Percentiles rank a stretch among this genome's conserved stretches.
Evolutionary conservation across 2,329 filamentous ascomycete species (phyloP).

Genomic region (Cladosporium phlei): DNA sequence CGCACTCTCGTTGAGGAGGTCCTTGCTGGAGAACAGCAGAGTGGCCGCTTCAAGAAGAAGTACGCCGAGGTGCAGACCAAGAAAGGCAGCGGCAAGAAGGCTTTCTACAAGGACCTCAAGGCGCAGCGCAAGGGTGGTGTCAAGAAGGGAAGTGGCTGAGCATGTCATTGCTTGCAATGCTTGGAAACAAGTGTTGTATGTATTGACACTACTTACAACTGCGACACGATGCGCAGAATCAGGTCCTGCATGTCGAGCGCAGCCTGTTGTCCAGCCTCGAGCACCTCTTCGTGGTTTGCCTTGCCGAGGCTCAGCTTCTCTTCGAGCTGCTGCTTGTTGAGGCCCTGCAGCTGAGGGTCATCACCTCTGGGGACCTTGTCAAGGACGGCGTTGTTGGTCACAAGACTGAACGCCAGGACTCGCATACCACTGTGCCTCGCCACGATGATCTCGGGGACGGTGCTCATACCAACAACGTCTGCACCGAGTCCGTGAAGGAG

Average conservation of each 20-base stretch:
- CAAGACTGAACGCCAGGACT: slow-evolving; percentile 61
- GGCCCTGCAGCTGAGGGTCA: slow-evolving; percentile 48
- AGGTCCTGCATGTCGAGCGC: slow-evolving; percentile 58
- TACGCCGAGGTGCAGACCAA: slow-evolving; percentile 77
- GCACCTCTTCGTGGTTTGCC: slow-evolving; percentile 61
- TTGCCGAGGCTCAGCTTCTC: slow-evolving; percentile 54
- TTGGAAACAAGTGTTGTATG: slow-evolving; percentile 9
- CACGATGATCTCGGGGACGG: slow-evolving; percentile 63
- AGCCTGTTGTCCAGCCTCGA: slow-evolving; percentile 56
- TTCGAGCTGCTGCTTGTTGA: slow-evolving; percentile 49
- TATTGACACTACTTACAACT: slow-evolving; percentile 29
- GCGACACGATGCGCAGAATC: slow-evolving; percentile 43
- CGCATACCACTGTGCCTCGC: slow-evolving; percentile 60
- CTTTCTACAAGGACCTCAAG: slow-evolving; percentile 77
- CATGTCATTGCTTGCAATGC: neutral
- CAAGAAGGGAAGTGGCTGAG: slow-evolving; percentile 29
- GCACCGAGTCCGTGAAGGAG: slow-evolving; percentile 58
- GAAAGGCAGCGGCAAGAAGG: slow-evolving; percentile 85
- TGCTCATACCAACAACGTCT: slow-evolving; percentile 69
- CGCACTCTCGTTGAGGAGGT: slow-evolving; percentile 82
- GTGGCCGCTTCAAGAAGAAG: slow-evolving; percentile 75
- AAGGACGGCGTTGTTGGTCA: slow-evolving; percentile 61
- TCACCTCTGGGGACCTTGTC: slow-evolving; percentile 56
- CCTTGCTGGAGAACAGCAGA: slow-evolving; percentile 61
- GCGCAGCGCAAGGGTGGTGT: slow-evolving; percentile 45